Evolutionary conservation across 805 yeast genomes (phyloP), one percentile per base, ranked within the genome.

Genomic region (Sugiyamaella americana): DNA sequence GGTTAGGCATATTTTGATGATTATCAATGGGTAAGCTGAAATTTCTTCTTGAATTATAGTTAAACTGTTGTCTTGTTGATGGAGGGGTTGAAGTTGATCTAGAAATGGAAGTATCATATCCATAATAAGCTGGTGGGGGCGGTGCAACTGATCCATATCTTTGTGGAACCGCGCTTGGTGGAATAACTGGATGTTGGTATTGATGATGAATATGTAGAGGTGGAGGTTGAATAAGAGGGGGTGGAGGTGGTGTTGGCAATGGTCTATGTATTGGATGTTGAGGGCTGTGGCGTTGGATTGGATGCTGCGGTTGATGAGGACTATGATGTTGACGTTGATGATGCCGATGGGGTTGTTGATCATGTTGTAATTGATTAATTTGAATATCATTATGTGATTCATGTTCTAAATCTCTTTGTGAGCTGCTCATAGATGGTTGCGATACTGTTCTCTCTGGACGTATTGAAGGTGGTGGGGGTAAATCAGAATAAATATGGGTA

Each of bases 201-300:
- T 35, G 41, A 26, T 41, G 35, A 18, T 16, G 44, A 41, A 34
- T 13, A 17, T 26, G 44, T 11, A 34, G 21, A 23, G 41, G 32
- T 26, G 32, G 32, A 26, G 32, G 32, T 13, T 26, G 32, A 8
- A 26, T 13, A 26, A 26, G 32, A 13, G 32, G 32, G 32, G 38
- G 21, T 16, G 18, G 21, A 16, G 18, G 38, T 8, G 18, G 38
- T 16, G 38, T 18, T 6, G 38, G 38, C 6, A 21, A 11, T 6
- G 38, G 21, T 17, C 21, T 18, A 35, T 13, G 38, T n/a, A n/a
- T 29, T 29, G n/a, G 34, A 13, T 29, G 34, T 13, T 29, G 34
- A 29, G 18, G 38, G 21, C 6, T 18, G 18, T 16, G 21, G 38
- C 8, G 10, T 21, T 16, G 21, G 21, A 16, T 35, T 8, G 18